phyloP scores from a whole-genome alignment of 805 yeast species.

The Suhomyces emberorum region DNA sequence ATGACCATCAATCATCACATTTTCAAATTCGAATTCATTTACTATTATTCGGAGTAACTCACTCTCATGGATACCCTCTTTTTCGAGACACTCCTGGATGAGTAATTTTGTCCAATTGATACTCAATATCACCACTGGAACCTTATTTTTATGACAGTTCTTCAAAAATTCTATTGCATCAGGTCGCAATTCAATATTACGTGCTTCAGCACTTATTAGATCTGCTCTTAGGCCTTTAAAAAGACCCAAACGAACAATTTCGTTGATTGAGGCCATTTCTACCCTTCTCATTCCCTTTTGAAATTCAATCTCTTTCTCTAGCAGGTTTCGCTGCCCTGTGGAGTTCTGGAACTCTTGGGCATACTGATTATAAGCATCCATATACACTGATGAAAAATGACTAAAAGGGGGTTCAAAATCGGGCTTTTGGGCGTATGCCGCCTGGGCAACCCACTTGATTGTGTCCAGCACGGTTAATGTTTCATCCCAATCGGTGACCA shows the following conservation, averaged over 20 bases:
- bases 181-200: constrained; percentile 32
- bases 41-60: constrained; percentile 33
- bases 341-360: constrained; percentile 14
- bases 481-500: constrained; percentile 66
- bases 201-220: constrained; percentile 33
- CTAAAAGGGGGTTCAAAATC: constrained; percentile 36
- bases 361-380: constrained; percentile 33
- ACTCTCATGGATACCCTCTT: constrained; percentile 18
- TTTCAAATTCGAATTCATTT: constrained; percentile 49
- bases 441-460: constrained; percentile 46
- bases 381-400: constrained; percentile 44
- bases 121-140: constrained; percentile 48
- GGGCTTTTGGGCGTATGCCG: constrained; percentile 41
- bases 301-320: constrained; percentile 42
- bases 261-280: constrained; percentile 48
- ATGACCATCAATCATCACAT: constrained; percentile 1
- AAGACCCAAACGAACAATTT: constrained; percentile 32
- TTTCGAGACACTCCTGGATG: constrained; percentile 33
- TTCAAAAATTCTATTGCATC: constrained; percentile 38
- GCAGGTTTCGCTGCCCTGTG: constrained; percentile 22
- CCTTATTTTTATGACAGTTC: constrained; percentile 13
- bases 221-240: constrained; percentile 40
- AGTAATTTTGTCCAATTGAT: constrained; percentile 60
- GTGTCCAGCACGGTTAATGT: constrained; percentile 59
- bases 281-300: constrained; percentile 44